Evolutionary conservation across 331 rosid species (phyloP).

Genomic region (Quercus lobata): DNA sequence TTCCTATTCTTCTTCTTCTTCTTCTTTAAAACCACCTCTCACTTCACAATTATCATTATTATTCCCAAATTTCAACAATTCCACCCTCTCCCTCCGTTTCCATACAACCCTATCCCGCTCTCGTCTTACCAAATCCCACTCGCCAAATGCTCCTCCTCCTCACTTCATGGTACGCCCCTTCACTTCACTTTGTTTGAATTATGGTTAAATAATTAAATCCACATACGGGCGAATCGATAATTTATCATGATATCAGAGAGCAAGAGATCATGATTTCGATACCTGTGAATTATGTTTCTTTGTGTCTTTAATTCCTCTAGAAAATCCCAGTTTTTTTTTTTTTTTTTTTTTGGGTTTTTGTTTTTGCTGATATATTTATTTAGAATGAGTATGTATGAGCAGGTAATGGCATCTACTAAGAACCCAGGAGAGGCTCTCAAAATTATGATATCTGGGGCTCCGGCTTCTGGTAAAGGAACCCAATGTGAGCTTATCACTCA

Average conservation of each 20-base stretch:
- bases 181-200: not conserved
- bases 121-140: not conserved
- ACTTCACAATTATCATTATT: slow-evolving; percentile 16
- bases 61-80: slow-evolving; percentile 9
- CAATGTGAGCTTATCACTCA: slow-evolving; percentile 80
- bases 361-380: not conserved
- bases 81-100: slow-evolving; percentile 17
- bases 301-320: not conserved
- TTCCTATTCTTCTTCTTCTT: not conserved
- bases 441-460: slow-evolving; percentile 90
- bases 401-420: slow-evolving; percentile 37
- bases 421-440: slow-evolving; percentile 54
- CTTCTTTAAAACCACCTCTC: not conserved
- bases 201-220: too few species aligned
- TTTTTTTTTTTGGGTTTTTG: too few species aligned
- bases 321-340: not conserved
- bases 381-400: not conserved
- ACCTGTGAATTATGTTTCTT: not conserved
- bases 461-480: slow-evolving; percentile 99
- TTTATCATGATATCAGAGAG: too few species aligned
- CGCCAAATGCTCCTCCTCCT: slow-evolving; percentile 14
- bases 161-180: slow-evolving; percentile 20
- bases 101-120: slow-evolving; percentile 5
- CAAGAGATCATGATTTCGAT: too few species aligned
- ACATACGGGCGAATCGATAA: too few species aligned